Base-by-base conservation (phyloP, 2,329 filamentous ascomycete species). In the Harringtonia lauricola region DNA sequence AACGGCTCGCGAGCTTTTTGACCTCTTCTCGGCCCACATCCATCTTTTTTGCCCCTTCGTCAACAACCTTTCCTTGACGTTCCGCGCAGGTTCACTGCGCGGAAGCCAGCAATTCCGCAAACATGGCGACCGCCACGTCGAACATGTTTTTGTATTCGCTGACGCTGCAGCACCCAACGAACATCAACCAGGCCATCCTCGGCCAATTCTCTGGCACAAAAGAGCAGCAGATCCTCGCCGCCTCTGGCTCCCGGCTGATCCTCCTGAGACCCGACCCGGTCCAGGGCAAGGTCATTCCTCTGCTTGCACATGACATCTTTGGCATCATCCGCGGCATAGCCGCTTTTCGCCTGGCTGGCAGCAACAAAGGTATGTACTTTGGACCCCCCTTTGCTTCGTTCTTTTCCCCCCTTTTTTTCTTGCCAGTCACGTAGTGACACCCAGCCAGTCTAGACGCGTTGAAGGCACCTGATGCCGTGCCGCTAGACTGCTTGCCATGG, bases 71-170 rank as follows among this genome's bases (percentile, higher is more conserved):
- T 39, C 43, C 38, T 41, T 39, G 24, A 14, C 34, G 41, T 52
- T 65, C 66, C 65, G 66, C 65, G 67, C 68, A 68, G 69, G 67
- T 65, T 59, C 60, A 28, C 67, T 68, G 67, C 67, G 67, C 41
- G 28, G 29, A 38, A 26, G 45, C 36, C 22, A 17, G 64, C 59
- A 58, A 63, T 57, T 58, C 51, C 51, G 64, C 57, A 59, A 74
- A 60, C 61, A 96, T 96, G 92, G 90, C 92, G 70, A 94, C 89
- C 62, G 36, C 51, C 37, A 95, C 90, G 49, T 95, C 89, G 53
- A 90, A 90, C 63, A 94, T 95, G 87, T 95, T 95, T 64, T 81
- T 98, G 69, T 98, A 98, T 70, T 92, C 87, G 58, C 74, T 98
- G 69, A 96, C 92, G 54, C 82, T 99, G 58, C 88, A 95, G 66